phyloP scores from a whole-genome alignment of 2,329 filamentous ascomycete genomes.

The Diaporthe sp. region DNA sequence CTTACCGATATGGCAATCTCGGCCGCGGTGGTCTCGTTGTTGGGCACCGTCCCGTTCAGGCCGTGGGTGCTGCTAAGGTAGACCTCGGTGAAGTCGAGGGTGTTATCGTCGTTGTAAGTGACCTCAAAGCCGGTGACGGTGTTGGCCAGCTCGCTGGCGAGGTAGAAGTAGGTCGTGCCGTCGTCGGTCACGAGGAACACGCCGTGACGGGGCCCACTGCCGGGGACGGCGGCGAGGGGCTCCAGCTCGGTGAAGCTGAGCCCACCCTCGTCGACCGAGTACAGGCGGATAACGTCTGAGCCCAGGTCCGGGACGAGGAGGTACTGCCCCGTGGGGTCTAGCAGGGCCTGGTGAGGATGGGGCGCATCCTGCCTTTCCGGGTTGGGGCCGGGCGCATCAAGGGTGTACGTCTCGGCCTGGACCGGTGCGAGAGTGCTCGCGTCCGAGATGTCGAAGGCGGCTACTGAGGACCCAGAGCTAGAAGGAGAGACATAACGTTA shows the following conservation, averaged over 20 bases:
- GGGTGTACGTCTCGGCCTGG: constrained; percentile 56
- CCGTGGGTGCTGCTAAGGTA: constrained; percentile 65
- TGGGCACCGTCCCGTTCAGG: constrained; percentile 53
- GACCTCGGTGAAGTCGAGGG: constrained; percentile 60
- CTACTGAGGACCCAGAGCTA: constrained; percentile 58
- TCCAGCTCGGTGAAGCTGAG: constrained; percentile 56
- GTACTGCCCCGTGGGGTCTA: constrained; percentile 76
- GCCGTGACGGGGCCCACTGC: constrained; percentile 75
- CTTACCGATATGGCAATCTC: constrained; percentile 72
- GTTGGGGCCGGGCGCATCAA: constrained; percentile 54
- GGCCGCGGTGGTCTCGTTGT: constrained; percentile 54
- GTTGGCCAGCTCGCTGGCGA: constrained; percentile 73
- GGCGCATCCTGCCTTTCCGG: constrained; percentile 67
- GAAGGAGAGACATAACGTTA: not conserved
- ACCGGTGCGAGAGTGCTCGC: constrained; percentile 53
- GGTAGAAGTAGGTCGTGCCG: constrained; percentile 67
- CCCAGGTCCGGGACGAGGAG: constrained; percentile 77
- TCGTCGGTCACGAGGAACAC: constrained; percentile 64
- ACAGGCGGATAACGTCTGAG: constrained; percentile 72
- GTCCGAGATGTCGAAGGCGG: constrained; percentile 59
- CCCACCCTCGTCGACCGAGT: constrained; percentile 62
- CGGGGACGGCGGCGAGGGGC: constrained; percentile 60
- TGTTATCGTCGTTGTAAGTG: constrained; percentile 59
- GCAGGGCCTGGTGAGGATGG: constrained; percentile 74
- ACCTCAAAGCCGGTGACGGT: constrained; percentile 70